Evolutionary conservation across 2,329 filamentous ascomycete genomes (phyloP).

Genomic region (Ophiostoma pallidulum): DNA sequence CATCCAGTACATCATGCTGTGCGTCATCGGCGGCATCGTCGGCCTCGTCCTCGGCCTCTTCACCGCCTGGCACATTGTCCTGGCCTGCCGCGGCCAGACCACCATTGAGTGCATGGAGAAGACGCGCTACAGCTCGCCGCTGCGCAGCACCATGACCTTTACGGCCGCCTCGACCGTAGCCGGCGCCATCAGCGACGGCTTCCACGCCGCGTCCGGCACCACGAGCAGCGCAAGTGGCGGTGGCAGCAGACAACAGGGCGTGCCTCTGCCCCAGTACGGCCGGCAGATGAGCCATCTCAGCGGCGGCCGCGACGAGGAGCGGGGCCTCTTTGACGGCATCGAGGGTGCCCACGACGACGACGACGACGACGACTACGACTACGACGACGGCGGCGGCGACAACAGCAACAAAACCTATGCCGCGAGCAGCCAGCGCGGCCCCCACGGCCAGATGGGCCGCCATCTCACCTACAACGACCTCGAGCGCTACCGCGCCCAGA

Average conservation of each 20-base stretch:
- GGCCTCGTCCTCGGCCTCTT: constrained; percentile 83
- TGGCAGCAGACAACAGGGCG: constrained; percentile 30
- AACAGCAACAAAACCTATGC: not conserved
- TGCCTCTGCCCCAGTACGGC: constrained; percentile 49
- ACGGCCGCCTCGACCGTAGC: constrained; percentile 48
- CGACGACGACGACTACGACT: not conserved
- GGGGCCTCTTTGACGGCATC: constrained; percentile 7
- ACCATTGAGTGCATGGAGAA: constrained; percentile 96
- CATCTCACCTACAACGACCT: constrained; percentile 45
- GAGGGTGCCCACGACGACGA: constrained; percentile 10
- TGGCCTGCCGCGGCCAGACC: constrained; percentile 71
- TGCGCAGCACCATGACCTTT: constrained; percentile 55
- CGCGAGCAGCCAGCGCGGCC: constrained; percentile 5
- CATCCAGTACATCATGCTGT: constrained; percentile 82
- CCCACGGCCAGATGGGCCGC: constrained; percentile 27
- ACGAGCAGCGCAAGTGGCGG: constrained; percentile 29
- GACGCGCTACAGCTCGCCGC: constrained; percentile 79
- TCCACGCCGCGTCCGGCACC: not conserved
- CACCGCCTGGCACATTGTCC: constrained; percentile 80
- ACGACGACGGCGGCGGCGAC: not conserved
- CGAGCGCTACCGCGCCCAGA: constrained; percentile 44
- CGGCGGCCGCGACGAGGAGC: constrained; percentile 8
- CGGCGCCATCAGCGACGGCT: constrained; percentile 29
- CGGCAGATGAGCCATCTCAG: constrained; percentile 67
- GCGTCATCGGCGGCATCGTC: constrained; percentile 82